phyloP scores from a whole-genome alignment of 179 eudicot species.

The Pouteria campechiana region DNA sequence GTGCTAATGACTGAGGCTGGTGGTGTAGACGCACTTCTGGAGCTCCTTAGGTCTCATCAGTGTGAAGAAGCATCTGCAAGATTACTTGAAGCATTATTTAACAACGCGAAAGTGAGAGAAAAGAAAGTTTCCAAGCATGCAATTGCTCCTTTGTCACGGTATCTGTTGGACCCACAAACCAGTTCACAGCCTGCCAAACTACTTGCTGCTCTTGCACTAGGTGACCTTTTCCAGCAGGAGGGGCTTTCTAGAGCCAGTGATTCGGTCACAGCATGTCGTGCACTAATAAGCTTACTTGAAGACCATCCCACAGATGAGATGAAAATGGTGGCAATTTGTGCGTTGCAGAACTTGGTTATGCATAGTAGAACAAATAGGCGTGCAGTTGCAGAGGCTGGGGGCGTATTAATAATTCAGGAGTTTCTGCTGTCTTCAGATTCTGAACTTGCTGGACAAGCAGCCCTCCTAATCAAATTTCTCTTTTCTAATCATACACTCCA shows the following conservation, averaged over 20 bases:
- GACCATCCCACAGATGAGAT: slow-evolving; percentile 56
- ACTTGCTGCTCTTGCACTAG: slow-evolving; percentile 64
- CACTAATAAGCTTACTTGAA: slow-evolving; percentile 47
- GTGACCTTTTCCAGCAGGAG: slow-evolving; percentile 63
- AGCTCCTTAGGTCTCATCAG: slow-evolving; percentile 44
- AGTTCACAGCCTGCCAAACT: slow-evolving; percentile 39
- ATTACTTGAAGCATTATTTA: slow-evolving; percentile 52
- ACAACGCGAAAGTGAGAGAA: slow-evolving; percentile 41
- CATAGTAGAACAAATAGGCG: slow-evolving; percentile 58
- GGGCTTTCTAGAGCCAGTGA: slow-evolving; percentile 53
- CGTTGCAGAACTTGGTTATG: slow-evolving; percentile 64
- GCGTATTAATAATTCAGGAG: slow-evolving; percentile 49
- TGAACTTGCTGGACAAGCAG: slow-evolving; percentile 48
- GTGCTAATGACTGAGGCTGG: slow-evolving; percentile 57
- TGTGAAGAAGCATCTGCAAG: slow-evolving; percentile 59
- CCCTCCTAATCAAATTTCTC: slow-evolving; percentile 42
- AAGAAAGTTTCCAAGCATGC: slow-evolving; percentile 55
- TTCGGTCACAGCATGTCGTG: slow-evolving; percentile 56
- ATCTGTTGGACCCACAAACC: slow-evolving; percentile 65
- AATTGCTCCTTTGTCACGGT: slow-evolving; percentile 54
- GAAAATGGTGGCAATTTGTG: slow-evolving; percentile 66
- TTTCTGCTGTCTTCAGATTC: slow-evolving; percentile 32
- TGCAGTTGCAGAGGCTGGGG: slow-evolving; percentile 73
- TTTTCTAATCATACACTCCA: slow-evolving; percentile 64
- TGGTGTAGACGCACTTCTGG: slow-evolving; percentile 48